These are phyloP conservation scores for Nadsonia commutata DNA, from an alignment of 1,139 yeast species.

Conservation along the genomic window DNA sequence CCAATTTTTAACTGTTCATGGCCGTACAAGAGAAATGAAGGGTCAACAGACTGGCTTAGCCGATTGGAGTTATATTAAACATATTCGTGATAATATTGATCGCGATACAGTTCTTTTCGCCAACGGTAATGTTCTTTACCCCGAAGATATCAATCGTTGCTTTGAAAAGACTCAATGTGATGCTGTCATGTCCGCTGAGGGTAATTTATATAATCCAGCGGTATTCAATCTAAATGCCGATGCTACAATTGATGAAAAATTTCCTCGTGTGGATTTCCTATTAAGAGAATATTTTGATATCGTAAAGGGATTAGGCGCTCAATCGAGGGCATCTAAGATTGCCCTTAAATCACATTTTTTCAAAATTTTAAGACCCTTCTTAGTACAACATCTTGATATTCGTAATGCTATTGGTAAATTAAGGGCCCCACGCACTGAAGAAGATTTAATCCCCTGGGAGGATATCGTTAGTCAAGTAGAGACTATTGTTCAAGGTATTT, in stretches of 20 bases:
- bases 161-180: slow-evolving; percentile 51
- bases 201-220: slow-evolving; percentile 87
- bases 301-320: slow-evolving; percentile 34
- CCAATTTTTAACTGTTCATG: slow-evolving; percentile 87
- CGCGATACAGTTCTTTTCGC: slow-evolving; percentile 77
- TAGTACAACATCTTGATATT: slow-evolving; percentile 59
- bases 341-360: slow-evolving; percentile 92
- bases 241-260: slow-evolving; percentile 44
- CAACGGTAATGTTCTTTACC: slow-evolving; percentile 82
- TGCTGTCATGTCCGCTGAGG: slow-evolving; percentile 97
- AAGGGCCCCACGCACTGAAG: slow-evolving; percentile 17
- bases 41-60: slow-evolving; percentile 94
- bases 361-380: slow-evolving; percentile 66
- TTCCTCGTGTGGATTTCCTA: slow-evolving; percentile 73
- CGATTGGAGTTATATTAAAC: slow-evolving; percentile 71
- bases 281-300: slow-evolving; percentile 81
- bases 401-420: slow-evolving; percentile 56
- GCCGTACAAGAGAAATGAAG: slow-evolving; percentile 92
- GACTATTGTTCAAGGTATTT: slow-evolving; percentile 42
- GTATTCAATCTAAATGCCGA: slow-evolving; percentile 33
- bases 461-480: slow-evolving; percentile 57
- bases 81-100: slow-evolving; percentile 68
- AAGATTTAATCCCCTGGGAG: slow-evolving; percentile 46
- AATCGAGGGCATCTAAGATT: slow-evolving; percentile 62
- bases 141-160: slow-evolving; percentile 65